Conservation (phyloP, 805 yeast genomes). For the Wickerhamomyces tratensis region DNA sequence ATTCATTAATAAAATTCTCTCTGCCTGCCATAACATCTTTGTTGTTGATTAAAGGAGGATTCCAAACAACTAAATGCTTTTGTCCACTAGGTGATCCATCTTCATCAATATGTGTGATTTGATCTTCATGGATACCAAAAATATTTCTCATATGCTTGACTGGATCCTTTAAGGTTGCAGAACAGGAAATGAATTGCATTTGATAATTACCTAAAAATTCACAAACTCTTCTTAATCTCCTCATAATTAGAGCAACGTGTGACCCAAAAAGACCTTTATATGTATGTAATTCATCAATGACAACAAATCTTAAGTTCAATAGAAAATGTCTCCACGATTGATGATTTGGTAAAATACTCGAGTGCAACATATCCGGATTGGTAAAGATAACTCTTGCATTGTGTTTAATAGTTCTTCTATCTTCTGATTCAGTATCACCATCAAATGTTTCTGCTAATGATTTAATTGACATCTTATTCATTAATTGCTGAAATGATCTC, state of each 20-base stretch:
- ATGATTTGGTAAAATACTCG: slow-evolving; percentile 73
- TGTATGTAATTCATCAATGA: slow-evolving; percentile 78
- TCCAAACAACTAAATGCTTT: slow-evolving; percentile 73
- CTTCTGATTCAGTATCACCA: slow-evolving; percentile 74
- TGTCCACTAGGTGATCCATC: slow-evolving; percentile 90
- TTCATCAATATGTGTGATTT: slow-evolving; percentile 46
- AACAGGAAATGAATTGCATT: slow-evolving; percentile 74
- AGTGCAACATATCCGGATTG: slow-evolving; percentile 91
- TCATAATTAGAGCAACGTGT: slow-evolving; percentile 78
- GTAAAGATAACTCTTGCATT: slow-evolving; percentile 79
- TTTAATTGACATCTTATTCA: slow-evolving; percentile 38
- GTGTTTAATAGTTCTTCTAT: slow-evolving; percentile 43
- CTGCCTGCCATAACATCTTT: slow-evolving; percentile 50
- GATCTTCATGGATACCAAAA: slow-evolving; percentile 53
- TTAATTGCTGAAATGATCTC: slow-evolving; percentile 56
- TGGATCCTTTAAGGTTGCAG: slow-evolving; percentile 85
- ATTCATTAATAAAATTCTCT: slow-evolving; percentile 62
- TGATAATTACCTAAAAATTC: slow-evolving; percentile 38
- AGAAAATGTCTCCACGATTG: slow-evolving; percentile 67
- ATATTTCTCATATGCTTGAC: slow-evolving; percentile 58
- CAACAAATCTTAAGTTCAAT: slow-evolving; percentile 55
- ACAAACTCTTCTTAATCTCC: slow-evolving; percentile 66
- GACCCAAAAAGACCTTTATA: slow-evolving; percentile 90
- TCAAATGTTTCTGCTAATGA: slow-evolving; percentile 74
- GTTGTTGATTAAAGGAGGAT: slow-evolving; percentile 63